Evolutionary conservation across 2,329 filamentous ascomycete species (phyloP).

Genomic region (Talaromyces sp.): DNA sequence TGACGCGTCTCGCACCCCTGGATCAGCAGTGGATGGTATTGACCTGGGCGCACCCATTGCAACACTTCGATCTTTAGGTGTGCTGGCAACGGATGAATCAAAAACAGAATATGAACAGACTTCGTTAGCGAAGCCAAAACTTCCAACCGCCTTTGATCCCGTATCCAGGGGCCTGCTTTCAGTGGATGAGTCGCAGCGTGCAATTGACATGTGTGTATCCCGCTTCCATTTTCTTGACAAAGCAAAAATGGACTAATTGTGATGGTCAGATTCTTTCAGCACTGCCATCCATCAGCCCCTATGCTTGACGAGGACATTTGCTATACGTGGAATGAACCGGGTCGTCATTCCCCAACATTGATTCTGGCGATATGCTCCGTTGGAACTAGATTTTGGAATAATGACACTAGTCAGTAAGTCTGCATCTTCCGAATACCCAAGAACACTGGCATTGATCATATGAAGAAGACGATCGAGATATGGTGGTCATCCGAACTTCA

Average conservation of each 20-base stretch:
- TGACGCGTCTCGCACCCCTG: neutral
- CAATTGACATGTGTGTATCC: conserved; percentile 6
- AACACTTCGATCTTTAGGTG: conserved; percentile 22
- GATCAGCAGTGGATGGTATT: conserved; percentile 20
- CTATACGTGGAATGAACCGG: conserved; percentile 9
- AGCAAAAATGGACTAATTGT: neutral
- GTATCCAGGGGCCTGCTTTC: conserved; percentile 6
- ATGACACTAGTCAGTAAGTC: conserved; percentile 4
- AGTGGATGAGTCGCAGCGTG: conserved; percentile 1
- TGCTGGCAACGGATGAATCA: conserved; percentile 12
- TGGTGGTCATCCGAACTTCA: conserved; percentile 1
- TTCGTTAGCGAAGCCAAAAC: neutral
- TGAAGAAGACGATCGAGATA: neutral
- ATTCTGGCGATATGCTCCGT: conserved; percentile 24
- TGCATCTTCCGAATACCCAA: neutral
- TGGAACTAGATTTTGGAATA: conserved; percentile 22
- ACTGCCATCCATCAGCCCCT: conserved; percentile 22
- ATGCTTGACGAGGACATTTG: conserved; percentile 16
- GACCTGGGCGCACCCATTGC: conserved; percentile 23
- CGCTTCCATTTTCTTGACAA: neutral
- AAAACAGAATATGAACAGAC: neutral
- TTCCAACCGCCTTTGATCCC: conserved; percentile 5
- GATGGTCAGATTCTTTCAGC: conserved; percentile 20
- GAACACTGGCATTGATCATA: neutral
- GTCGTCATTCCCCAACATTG: conserved; percentile 12